Evolutionary conservation across 805 yeast species (phyloP), one percentile per base, ranked within the genome.

Genomic region (Candida ipomoeae): DNA sequence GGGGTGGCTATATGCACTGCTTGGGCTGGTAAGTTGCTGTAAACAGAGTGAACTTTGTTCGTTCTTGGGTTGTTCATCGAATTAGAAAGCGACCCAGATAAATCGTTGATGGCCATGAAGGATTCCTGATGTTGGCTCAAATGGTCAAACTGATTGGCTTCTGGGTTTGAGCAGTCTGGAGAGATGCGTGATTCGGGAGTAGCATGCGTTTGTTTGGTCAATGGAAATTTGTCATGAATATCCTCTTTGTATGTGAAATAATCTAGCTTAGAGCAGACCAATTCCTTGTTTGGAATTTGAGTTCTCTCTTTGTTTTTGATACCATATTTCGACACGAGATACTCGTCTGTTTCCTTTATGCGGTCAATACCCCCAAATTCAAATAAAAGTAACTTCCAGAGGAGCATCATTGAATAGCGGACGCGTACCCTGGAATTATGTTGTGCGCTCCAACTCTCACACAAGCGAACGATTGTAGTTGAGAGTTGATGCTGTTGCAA

Each of bases 1-100:
- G 96, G 96, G 0, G 96, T 89, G 0, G 96, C 91, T 10, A 89
- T 77, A 63, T 87, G 91, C 5, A 84, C 70, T 0, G 79, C 68
- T 38, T 81, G 83, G 0, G 78, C 69, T 1, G 84, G 85, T 20
- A 80, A 63, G 35, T 74, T 70, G 11, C 74, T 67, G 44, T 74
- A 70, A 4, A 73, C 58, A 5, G 75, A 66, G 49, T 76, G 79
- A 4, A 73, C 54, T 57, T 73, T 73, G 51, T 73, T 65, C 1
- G 87, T 79, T 48, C 82, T 71, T 2, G 87, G 85, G 32, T 75
- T 76, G 45, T 78, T 85, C 45, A 84, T 72, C 55, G 76, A 79
- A 53, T 82, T 86, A 0, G 87, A 75, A 15, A 84, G 63, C 1
- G 88, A 82, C 46, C 76, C 74, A 6, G 82, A 67, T 50, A 77